These are phyloP conservation scores for Talaromyces sp. DNA, from an alignment of 2,329 filamentous ascomycete genomes.

Conservation along the genomic window DNA sequence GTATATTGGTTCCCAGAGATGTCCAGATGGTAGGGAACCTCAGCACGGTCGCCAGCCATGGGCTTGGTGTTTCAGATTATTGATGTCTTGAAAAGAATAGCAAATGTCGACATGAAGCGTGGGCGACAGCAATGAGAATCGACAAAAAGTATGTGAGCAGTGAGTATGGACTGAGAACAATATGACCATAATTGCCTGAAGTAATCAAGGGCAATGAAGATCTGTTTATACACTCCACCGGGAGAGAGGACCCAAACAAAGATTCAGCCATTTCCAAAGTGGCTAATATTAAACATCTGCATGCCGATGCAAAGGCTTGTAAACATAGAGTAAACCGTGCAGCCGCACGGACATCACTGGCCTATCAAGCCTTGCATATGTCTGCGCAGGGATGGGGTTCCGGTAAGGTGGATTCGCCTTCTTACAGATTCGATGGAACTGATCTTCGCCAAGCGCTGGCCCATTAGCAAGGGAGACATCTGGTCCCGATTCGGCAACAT, in stretches of 20 bases:
- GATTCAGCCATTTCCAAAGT: slow-evolving; percentile 23
- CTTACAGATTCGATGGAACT: slow-evolving; percentile 15
- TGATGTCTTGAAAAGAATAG: slow-evolving; percentile 2
- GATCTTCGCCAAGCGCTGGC: slow-evolving; percentile 13
- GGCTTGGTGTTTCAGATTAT: slow-evolving; percentile 26
- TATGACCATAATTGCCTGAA: neutral
- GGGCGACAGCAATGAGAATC: neutral
- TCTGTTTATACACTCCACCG: slow-evolving; percentile 34
- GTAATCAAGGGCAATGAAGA: slow-evolving; percentile 16
- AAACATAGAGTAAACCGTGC: slow-evolving; percentile 34
- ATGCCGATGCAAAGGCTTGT: slow-evolving; percentile 37
- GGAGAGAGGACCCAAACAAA: slow-evolving; percentile 15
- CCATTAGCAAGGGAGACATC: slow-evolving; percentile 24
- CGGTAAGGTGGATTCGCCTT: slow-evolving; percentile 25
- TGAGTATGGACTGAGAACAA: neutral
- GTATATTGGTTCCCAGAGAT: slow-evolving; percentile 31
- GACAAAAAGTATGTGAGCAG: neutral
- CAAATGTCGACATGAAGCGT: slow-evolving; percentile 10
- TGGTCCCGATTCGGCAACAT: slow-evolving; percentile 13
- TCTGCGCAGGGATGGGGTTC: slow-evolving; percentile 35
- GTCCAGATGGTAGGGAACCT: slow-evolving; percentile 32
- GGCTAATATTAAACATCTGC: slow-evolving; percentile 31
- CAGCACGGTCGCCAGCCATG: slow-evolving; percentile 37
- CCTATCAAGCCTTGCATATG: slow-evolving; percentile 40
- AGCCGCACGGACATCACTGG: slow-evolving; percentile 32